phyloP scores from a whole-genome alignment of 768 basidiomycete genomes.

The Leccinum broughii region DNA sequence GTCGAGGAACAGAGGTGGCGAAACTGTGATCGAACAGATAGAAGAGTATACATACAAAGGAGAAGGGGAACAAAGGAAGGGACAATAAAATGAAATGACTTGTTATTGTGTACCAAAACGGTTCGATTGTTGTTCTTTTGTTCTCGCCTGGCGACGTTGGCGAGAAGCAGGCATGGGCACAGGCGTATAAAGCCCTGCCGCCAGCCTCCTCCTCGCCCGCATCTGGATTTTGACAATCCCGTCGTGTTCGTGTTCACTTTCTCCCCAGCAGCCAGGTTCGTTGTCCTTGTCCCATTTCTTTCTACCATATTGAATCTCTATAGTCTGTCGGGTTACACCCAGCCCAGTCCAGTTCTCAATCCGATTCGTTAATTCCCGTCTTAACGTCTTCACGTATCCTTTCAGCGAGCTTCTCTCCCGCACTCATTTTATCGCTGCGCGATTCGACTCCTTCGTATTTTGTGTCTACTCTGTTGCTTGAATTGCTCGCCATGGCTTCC shows the following conservation, averaged over 20 bases:
- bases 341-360: constrained; percentile 29
- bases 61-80: constrained; percentile 20
- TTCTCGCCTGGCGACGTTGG: constrained; percentile 36
- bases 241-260: constrained; percentile 15
- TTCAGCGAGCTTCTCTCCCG: constrained; percentile 27
- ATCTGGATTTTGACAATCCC: constrained; percentile 41
- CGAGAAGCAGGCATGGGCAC: constrained; percentile 11
- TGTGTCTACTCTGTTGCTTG: constrained; percentile 12
- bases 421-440: constrained; percentile 33
- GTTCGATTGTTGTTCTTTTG: constrained; percentile 30
- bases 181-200: constrained; percentile 28
- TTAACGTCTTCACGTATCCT: constrained; percentile 29
- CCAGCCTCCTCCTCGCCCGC: constrained; percentile 3
- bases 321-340: constrained; percentile 30
- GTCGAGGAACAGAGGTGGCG: constrained; percentile 41
- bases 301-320: neutral
- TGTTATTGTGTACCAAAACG: constrained; percentile 34
- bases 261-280: constrained; percentile 32
- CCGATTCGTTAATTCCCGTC: constrained; percentile 13
- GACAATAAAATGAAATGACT: constrained; percentile 23
- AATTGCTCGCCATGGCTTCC: constrained; percentile 27
- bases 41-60: constrained; percentile 16
- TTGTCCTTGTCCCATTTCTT: neutral
- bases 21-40: constrained; percentile 20
- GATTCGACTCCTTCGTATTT: constrained; percentile 29